Percentiles rank a stretch among this genome's conserved stretches.
These are phyloP conservation scores for Solioccasus polychromus DNA, from an alignment of 768 basidiomycete genomes.

Conservation along the genomic window DNA sequence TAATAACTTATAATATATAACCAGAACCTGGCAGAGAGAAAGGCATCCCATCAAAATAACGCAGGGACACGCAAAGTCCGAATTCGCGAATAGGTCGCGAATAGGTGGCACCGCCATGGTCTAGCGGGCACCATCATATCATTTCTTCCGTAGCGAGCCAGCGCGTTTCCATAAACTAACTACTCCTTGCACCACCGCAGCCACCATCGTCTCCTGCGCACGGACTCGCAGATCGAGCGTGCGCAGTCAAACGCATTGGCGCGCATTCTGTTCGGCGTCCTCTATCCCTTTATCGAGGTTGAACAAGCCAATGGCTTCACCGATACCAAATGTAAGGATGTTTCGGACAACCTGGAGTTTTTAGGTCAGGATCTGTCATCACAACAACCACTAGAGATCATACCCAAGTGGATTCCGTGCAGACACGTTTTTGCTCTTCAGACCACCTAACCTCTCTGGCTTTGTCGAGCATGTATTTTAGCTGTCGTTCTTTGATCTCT, in stretches of 20 bases:
- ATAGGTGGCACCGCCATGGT: too few species aligned
- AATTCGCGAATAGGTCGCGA: too few species aligned
- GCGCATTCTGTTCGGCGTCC: constrained; percentile 2
- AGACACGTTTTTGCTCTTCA: constrained; percentile 11
- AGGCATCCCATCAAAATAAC: too few species aligned
- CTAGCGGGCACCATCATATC: too few species aligned
- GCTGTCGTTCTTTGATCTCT: too few species aligned
- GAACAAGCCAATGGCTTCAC: constrained; percentile 15
- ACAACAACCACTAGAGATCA: neutral
- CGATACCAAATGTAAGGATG: constrained; percentile 13
- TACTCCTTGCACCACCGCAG: too few species aligned
- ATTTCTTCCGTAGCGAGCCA: too few species aligned
- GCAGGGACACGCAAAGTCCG: too few species aligned
- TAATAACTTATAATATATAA: too few species aligned
- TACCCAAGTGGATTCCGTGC: constrained; percentile 15
- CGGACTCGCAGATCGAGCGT: constrained; percentile 1
- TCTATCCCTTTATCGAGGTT: constrained; percentile 14
- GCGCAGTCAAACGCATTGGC: constrained; percentile 1
- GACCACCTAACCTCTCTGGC: constrained; percentile 10
- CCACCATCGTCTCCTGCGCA: constrained; percentile 3
- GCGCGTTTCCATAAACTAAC: too few species aligned
- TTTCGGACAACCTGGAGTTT: constrained; percentile 12
- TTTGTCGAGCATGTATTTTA: too few species aligned
- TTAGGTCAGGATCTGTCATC: neutral
- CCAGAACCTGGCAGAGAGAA: too few species aligned